Percentiles rank a stretch among this genome's conserved stretches.
Evolutionary conservation across 2,329 filamentous ascomycete genomes (phyloP).

Genomic region (Pseudogymnoascus sp.): DNA sequence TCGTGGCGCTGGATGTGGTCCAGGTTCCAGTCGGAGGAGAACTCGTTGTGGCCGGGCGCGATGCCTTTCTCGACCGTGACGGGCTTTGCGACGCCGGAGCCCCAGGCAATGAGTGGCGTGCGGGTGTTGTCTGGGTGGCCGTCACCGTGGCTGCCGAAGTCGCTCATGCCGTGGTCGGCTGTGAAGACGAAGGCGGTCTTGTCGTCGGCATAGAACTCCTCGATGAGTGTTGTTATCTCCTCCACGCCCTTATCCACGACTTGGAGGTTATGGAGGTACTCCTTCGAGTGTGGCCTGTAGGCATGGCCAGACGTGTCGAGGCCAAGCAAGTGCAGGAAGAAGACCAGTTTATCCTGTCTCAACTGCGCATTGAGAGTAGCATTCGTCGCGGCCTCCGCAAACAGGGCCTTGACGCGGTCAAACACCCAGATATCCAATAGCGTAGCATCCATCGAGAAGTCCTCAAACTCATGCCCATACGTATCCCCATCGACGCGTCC

Average conservation of each 20-base stretch:
- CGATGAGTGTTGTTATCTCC: slow-evolving; percentile 71
- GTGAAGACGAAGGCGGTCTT: slow-evolving; percentile 95
- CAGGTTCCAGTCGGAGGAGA: slow-evolving; percentile 82
- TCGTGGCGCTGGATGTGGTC: slow-evolving; percentile 77
- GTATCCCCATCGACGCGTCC: slow-evolving; percentile 80
- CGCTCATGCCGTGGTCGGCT: slow-evolving; percentile 97
- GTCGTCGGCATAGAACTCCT: slow-evolving; percentile 75
- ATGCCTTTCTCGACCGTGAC: slow-evolving; percentile 42
- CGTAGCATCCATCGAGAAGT: slow-evolving; percentile 76
- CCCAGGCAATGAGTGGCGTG: slow-evolving; percentile 88
- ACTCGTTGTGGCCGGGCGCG: slow-evolving; percentile 80
- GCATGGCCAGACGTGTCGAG: slow-evolving; percentile 83
- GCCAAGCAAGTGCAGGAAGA: slow-evolving; percentile 89
- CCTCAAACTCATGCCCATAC: slow-evolving; percentile 78
- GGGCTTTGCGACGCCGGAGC: slow-evolving; percentile 77
- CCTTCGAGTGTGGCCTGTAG: slow-evolving; percentile 84
- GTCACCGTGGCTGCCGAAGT: slow-evolving; percentile 98
- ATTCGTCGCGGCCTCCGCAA: slow-evolving; percentile 70
- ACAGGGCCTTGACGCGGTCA: slow-evolving; percentile 81
- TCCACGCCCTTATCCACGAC: slow-evolving; percentile 84
- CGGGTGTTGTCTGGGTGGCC: slow-evolving; percentile 95
- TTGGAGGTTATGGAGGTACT: slow-evolving; percentile 91
- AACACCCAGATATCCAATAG: slow-evolving; percentile 92
- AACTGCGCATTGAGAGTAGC: slow-evolving; percentile 63
- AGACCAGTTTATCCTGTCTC: slow-evolving; percentile 78